These are phyloP conservation scores for Aspergillus brunneoviolaceus DNA, from an alignment of 2,329 filamentous ascomycete genomes.

Conservation along the genomic window DNA sequence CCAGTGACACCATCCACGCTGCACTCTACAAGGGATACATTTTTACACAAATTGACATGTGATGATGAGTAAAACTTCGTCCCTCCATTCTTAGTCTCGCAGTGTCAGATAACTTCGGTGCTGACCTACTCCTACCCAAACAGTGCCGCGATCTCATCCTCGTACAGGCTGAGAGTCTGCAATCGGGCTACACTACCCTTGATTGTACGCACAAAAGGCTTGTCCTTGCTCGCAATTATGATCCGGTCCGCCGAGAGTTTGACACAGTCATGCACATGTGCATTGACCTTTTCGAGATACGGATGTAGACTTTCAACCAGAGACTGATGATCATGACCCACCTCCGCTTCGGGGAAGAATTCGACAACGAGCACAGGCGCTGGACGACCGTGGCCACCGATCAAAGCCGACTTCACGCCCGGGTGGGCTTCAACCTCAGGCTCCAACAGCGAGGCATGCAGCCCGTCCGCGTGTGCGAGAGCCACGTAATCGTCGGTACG, in stretches of 20 bases:
- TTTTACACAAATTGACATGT: neutral
- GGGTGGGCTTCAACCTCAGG: conserved; percentile 24
- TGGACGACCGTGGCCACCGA: conserved; percentile 22
- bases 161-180: conserved; percentile 17
- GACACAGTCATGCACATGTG: conserved; percentile 20
- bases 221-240: conserved; percentile 17
- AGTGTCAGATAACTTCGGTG: neutral
- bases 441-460: conserved; percentile 25
- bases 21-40: no score
- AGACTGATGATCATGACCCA: neutral
- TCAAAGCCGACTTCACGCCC: conserved; percentile 19
- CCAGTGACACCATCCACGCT: no score
- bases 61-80: neutral
- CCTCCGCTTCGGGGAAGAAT: neutral
- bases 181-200: conserved; percentile 22
- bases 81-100: no score
- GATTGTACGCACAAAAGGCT: conserved; percentile 20
- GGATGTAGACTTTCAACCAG: conserved; percentile 14
- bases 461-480: conserved; percentile 20
- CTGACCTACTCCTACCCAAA: neutral
- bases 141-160: conserved; percentile 15
- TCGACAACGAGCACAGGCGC: conserved; percentile 26
- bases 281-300: conserved; percentile 21
- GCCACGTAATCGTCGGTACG: conserved; percentile 21
- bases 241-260: conserved; percentile 18